Evolutionary conservation across 306 rosid species (phyloP).

Genomic region (Vicia faba): DNA sequence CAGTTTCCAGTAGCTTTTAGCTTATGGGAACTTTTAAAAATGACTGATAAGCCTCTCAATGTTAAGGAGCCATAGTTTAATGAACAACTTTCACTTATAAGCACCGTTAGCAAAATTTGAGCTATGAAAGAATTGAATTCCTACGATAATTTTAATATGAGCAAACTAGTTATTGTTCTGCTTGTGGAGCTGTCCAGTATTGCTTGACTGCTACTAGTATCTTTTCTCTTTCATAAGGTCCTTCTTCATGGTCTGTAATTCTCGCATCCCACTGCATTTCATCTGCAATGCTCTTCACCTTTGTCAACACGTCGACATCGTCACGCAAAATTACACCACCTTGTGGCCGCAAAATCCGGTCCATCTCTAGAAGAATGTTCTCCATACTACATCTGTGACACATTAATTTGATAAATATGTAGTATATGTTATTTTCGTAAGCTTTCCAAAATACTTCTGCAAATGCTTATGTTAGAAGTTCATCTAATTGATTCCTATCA

Average conservation of each 20-base stretch:
- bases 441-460: neutral
- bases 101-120: slow-evolving; percentile 1
- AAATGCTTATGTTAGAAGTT: neutral
- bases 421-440: neutral
- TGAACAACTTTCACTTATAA: slow-evolving; percentile 3
- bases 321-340: slow-evolving; percentile 76
- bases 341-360: slow-evolving; percentile 74
- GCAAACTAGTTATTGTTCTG: slow-evolving; percentile 35
- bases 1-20: neutral
- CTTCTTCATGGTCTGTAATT: slow-evolving; percentile 76
- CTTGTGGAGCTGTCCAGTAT: slow-evolving; percentile 72
- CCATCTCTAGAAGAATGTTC: slow-evolving; percentile 85
- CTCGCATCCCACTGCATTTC: slow-evolving; percentile 70
- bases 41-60: slow-evolving; percentile 13
- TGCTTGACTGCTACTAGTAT: slow-evolving; percentile 66
- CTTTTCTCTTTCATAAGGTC: slow-evolving; percentile 70
- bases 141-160: slow-evolving; percentile 38
- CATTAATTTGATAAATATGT: neutral
- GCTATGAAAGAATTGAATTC: slow-evolving; percentile 41
- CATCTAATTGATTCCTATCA: neutral
- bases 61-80: slow-evolving; percentile 4
- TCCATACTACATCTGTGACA: slow-evolving; percentile 70
- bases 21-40: neutral
- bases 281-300: slow-evolving; percentile 60
- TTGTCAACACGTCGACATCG: slow-evolving; percentile 71